Conservation (phyloP, 345 rosid species). For the Salix purpurea region DNA sequence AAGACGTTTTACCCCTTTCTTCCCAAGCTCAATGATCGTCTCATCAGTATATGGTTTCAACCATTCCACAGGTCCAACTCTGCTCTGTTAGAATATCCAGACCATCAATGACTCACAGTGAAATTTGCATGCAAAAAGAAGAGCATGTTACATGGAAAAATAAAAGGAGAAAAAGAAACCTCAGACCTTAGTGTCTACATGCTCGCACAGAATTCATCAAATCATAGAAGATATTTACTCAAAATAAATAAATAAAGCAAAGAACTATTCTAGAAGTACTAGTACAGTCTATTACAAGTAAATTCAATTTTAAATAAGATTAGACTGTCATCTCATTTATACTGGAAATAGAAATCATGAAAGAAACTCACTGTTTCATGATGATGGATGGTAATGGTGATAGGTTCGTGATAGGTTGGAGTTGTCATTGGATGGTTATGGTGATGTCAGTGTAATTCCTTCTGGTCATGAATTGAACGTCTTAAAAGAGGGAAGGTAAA, state of each 20-base stretch:
- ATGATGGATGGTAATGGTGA: neutral
- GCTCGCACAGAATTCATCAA: neutral
- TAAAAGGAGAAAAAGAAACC: neutral
- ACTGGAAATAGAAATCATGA: neutral
- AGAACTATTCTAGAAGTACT: neutral
- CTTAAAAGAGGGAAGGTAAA: neutral
- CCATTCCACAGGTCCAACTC: constrained; percentile 99
- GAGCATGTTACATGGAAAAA: neutral
- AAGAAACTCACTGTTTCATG: neutral
- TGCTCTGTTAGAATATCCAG: constrained; percentile 59
- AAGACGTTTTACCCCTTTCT: constrained; percentile 79
- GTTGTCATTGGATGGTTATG: neutral
- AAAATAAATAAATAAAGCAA: no score
- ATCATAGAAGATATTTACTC: neutral
- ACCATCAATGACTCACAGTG: constrained; percentile 10
- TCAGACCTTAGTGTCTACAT: neutral
- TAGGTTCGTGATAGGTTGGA: neutral
- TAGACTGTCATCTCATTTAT: no score
- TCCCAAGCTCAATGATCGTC: constrained; percentile 81
- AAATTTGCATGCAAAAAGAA: neutral
- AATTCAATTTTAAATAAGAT: no score
- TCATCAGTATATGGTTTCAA: constrained; percentile 98
- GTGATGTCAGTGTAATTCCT: neutral
- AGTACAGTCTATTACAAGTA: neutral
- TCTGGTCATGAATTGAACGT: neutral